Conservation (phyloP, 2,329 filamentous ascomycete species). For the Colletotrichum eleusines region DNA sequence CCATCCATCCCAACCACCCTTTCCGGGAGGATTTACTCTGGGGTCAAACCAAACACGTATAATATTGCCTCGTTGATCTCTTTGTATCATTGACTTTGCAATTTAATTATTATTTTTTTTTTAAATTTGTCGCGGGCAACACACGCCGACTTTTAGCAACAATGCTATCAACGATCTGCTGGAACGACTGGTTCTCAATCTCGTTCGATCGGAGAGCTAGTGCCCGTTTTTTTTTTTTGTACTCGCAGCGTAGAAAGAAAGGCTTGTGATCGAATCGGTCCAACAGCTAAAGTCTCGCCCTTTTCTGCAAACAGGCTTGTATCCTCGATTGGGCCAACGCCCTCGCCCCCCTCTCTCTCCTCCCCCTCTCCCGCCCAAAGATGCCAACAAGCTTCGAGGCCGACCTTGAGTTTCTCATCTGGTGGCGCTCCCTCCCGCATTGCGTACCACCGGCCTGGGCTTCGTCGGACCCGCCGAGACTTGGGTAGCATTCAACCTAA, state of each 20-base stretch:
- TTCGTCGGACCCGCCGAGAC: neutral
- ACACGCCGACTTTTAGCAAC: too few relatives aligned
- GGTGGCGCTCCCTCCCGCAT: neutral
- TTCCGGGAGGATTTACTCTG: neutral
- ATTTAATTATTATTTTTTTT: neutral
- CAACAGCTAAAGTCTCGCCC: too few relatives aligned
- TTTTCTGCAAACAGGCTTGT: too few relatives aligned
- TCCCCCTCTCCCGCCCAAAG: neutral
- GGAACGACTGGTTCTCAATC: too few relatives aligned
- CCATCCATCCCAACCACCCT: rapidly evolving
- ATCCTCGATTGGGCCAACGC: neutral
- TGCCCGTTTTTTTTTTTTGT: too few relatives aligned
- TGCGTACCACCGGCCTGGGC: neutral
- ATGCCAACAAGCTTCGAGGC: neutral
- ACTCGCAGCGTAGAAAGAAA: too few relatives aligned
- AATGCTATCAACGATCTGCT: too few relatives aligned
- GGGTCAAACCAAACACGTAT: neutral
- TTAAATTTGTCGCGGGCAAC: too few relatives aligned
- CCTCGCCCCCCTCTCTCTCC: neutral
- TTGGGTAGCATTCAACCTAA: too few relatives aligned
- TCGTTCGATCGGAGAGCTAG: too few relatives aligned
- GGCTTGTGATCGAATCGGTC: too few relatives aligned
- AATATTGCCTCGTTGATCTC: too few relatives aligned
- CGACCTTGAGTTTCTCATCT: neutral
- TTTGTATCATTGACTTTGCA: neutral